Conservation (phyloP, 257 asterid species). For the Penstemon davidsonii region DNA sequence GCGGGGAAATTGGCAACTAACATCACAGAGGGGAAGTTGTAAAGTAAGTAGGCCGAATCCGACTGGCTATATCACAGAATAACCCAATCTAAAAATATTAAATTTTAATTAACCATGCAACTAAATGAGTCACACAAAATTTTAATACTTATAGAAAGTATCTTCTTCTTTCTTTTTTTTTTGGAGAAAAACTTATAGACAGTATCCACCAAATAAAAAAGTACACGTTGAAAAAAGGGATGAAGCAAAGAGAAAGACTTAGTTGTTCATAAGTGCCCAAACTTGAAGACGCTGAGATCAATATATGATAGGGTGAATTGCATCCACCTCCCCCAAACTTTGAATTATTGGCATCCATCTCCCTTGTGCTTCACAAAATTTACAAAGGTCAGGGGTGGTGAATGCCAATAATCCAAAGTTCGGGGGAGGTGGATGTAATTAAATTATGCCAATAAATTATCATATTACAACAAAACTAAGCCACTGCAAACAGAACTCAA, state of each 20-base stretch:
- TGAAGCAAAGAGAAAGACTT: background rate
- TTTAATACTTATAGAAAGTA: background rate
- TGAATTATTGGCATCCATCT: too few species aligned
- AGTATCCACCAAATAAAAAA: constrained; percentile 4
- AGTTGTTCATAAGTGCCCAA: background rate
- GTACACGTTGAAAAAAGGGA: background rate
- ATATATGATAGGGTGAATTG: too few species aligned
- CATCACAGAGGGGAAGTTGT: background rate
- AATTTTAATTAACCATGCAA: constrained; percentile 10
- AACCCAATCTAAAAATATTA: constrained; percentile 12
- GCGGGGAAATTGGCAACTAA: background rate
- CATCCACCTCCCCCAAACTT: too few species aligned
- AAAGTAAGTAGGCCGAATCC: background rate
- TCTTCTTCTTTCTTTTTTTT: too few species aligned
- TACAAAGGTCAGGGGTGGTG: too few species aligned
- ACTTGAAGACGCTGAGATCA: constrained; percentile 2
- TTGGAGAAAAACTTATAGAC: too few species aligned
- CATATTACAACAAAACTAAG: too few species aligned
- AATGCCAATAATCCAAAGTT: too few species aligned
- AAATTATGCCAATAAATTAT: too few species aligned
- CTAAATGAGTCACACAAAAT: constrained; percentile 3
- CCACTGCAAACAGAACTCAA: background rate
- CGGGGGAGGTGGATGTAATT: too few species aligned
- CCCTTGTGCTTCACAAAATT: too few species aligned
- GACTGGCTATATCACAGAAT: background rate